These are phyloP conservation scores for Amauroascus niger DNA, from an alignment of 2,329 filamentous ascomycete genomes.

Conservation along the genomic window DNA sequence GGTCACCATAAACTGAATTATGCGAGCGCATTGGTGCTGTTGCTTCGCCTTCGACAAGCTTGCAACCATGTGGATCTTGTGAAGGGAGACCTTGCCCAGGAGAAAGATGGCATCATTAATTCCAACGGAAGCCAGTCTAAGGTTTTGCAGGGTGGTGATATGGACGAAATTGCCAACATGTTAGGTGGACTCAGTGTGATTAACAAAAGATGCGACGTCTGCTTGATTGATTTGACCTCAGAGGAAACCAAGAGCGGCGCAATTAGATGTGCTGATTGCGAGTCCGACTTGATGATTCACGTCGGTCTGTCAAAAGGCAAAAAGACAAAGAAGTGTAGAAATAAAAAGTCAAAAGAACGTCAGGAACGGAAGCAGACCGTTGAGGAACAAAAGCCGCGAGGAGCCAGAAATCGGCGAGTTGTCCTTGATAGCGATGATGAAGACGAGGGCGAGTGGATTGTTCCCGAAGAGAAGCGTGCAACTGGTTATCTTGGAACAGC, in stretches of 20 bases:
- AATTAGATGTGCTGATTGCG: slow-evolving; percentile 63
- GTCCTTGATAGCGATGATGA: slow-evolving; percentile 49
- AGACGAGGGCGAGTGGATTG: slow-evolving; percentile 69
- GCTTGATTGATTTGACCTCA: slow-evolving; percentile 56
- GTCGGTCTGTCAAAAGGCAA: slow-evolving; percentile 28
- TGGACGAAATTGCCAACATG: slow-evolving; percentile 77
- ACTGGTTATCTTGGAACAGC: slow-evolving; percentile 59
- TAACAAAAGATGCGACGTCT: slow-evolving; percentile 72
- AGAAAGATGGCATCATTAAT: slow-evolving; percentile 71
- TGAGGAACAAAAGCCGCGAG: neutral
- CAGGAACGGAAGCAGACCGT: slow-evolving; percentile 29
- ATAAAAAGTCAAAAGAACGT: slow-evolving; percentile 35
- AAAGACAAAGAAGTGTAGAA: slow-evolving; percentile 39
- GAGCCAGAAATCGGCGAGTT: slow-evolving; percentile 24
- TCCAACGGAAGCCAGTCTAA: slow-evolving; percentile 44
- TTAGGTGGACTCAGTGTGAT: slow-evolving; percentile 75
- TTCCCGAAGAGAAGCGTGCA: slow-evolving; percentile 56
- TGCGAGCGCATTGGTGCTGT: slow-evolving; percentile 81
- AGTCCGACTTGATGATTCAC: slow-evolving; percentile 60
- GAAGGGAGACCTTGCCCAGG: slow-evolving; percentile 72
- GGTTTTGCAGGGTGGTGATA: slow-evolving; percentile 44
- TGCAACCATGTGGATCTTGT: slow-evolving; percentile 91
- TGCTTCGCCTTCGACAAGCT: slow-evolving; percentile 82
- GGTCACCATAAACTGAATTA: slow-evolving; percentile 70
- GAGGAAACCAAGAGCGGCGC: slow-evolving; percentile 46